Percentiles rank a stretch among this genome's conserved stretches.
phyloP scores from a whole-genome alignment of 495 filamentous ascomycete genomes.

The Trichocladium antarcticum region DNA sequence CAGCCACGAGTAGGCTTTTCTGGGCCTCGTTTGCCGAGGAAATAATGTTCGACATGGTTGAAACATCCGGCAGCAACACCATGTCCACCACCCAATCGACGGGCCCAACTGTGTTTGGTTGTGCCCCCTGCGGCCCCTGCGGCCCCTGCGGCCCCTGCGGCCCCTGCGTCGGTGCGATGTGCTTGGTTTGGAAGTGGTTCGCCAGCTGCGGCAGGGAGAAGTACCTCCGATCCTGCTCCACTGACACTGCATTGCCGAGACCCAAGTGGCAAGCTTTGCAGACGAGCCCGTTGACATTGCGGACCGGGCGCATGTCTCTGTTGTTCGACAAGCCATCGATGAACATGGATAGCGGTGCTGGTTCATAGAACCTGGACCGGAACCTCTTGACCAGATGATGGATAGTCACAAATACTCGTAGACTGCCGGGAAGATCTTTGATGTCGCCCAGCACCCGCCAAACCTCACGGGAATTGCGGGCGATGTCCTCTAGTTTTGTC shows the following conservation, averaged over 20 bases:
- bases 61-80: conserved; percentile 52
- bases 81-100: conserved; percentile 59
- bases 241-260: conserved; percentile 24
- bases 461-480: conserved; percentile 46
- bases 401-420: conserved; percentile 53
- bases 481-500: conserved; percentile 47
- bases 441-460: conserved; percentile 51
- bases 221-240: conserved; percentile 36
- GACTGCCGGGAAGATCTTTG: conserved; percentile 50
- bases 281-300: conserved; percentile 50
- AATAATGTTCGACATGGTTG: conserved; percentile 38
- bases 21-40: conserved; percentile 38
- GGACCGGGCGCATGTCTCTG: conserved; percentile 54
- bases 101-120: conserved; percentile 10
- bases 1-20: conserved; percentile 48
- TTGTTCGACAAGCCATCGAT: conserved; percentile 55
- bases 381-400: conserved; percentile 49
- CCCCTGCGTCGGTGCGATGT: conserved; percentile 33
- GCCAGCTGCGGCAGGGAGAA: conserved; percentile 52
- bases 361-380: conserved; percentile 41
- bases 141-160: conserved; percentile 13
- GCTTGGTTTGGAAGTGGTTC: conserved; percentile 55
- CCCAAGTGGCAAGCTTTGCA: conserved; percentile 49
- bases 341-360: conserved; percentile 49
- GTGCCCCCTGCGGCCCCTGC: conserved; percentile 16